These are phyloP conservation scores for Kuraishia molischiana DNA, from an alignment of 805 yeast genomes.

Conservation along the genomic window DNA sequence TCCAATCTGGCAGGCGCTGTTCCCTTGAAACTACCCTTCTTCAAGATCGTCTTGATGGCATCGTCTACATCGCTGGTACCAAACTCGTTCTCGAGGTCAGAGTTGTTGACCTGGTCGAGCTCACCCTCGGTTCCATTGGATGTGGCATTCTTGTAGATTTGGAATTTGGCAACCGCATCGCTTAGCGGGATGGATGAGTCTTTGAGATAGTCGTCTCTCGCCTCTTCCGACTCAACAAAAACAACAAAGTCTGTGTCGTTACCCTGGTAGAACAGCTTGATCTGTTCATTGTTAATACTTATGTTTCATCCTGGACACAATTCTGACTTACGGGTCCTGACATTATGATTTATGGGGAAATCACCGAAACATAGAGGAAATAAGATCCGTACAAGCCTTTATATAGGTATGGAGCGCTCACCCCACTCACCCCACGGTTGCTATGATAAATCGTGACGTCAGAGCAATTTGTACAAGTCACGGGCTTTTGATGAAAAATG, in stretches of 20 bases:
- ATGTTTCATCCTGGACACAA: not conserved
- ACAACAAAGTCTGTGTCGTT: constrained; percentile 2
- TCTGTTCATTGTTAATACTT: too few relatives aligned
- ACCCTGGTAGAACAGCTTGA: not conserved
- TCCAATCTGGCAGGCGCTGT: constrained; percentile 7
- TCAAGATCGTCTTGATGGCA: constrained; percentile 47
- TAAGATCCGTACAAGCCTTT: too few relatives aligned
- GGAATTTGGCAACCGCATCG: constrained; percentile 2
- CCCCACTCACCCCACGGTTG: too few relatives aligned
- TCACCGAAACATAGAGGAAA: too few relatives aligned
- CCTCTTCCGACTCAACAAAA: constrained; percentile 3
- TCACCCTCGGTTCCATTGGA: constrained; percentile 67
- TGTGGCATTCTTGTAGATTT: constrained; percentile 27
- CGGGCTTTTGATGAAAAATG: too few relatives aligned
- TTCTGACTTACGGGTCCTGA: not conserved
- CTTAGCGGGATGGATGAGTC: constrained; percentile 2
- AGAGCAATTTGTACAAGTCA: too few relatives aligned
- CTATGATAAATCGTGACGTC: too few relatives aligned
- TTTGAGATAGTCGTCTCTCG: not conserved
- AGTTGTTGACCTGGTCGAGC: constrained; percentile 60
- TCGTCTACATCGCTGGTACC: constrained; percentile 48
- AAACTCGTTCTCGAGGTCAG: constrained; percentile 58
- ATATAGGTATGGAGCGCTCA: too few relatives aligned
- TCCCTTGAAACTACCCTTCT: constrained; percentile 47
- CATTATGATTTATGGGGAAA: too few relatives aligned